Base-by-base conservation (phyloP, 139 green algal species). In the Ettlia oleoabundans region DNA sequence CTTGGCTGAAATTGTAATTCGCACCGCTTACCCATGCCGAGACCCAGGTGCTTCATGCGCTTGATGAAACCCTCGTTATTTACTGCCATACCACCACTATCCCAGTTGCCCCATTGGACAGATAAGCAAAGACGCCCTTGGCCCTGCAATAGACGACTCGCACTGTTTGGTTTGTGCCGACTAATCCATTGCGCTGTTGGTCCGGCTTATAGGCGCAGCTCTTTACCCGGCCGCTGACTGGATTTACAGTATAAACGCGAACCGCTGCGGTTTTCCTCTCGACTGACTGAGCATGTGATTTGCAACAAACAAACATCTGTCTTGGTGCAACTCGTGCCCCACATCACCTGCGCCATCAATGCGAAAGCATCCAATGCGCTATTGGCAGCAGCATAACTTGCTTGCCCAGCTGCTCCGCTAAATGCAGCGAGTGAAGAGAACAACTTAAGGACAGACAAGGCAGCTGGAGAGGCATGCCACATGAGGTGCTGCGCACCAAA, bases 391-490 rank as follows among this genome's bases (percentile, higher is more conserved):
- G 89, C 87, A 55, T 92, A 93, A 58, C 58, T 86, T 9, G 79
- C 80, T 62, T 94, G 90, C 4, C 88, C 89, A 26, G 66, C 65
- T 8, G 66, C 80, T 4, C 87, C 90, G 26, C 86, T 69, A 47
- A 94, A 88, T 0, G 90, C 76, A 3, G 90, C 84, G n/a, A 91
- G 52, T n/a, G 82, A 90, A 3, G 89, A 93, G 58, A 94, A 94
- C 13, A 90, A 61, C 26, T 89, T 80, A 13, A 87, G 19, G 2
- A 47, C 47, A 1, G 30, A 40, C 58, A 90, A 52, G 3, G 86
- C 28, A 4, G 64, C 26, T 21, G 41, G 3, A 3, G 13, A 13
- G 10, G 41, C 51, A 9, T 22, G 28, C 1, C 3, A 26, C 42
- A 87, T 10, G 65, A 89, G 62, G 30, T 82, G 38, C 21, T 73